These are phyloP conservation scores for Termitomyces sp. DNA, from an alignment of 1,284 basidiomycete species.

Conservation along the genomic window DNA sequence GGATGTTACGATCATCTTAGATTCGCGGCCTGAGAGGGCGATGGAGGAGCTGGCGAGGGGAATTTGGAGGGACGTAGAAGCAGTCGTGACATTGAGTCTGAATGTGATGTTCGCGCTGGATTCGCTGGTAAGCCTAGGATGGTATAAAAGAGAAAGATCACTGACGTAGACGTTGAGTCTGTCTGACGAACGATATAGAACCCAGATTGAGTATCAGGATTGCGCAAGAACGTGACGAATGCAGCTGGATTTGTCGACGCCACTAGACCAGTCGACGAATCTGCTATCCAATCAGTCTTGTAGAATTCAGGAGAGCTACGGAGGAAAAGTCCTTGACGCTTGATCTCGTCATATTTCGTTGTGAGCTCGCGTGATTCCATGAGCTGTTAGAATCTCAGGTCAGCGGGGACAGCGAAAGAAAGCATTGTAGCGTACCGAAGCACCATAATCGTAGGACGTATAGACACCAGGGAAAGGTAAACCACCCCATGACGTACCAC, in stretches of 20 bases:
- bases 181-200: slow-evolving; percentile 71
- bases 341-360: slow-evolving; percentile 68
- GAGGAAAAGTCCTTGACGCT: slow-evolving; percentile 69
- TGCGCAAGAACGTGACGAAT: slow-evolving; percentile 61
- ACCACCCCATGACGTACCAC: slow-evolving; percentile 77
- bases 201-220: slow-evolving; percentile 56
- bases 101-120: slow-evolving; percentile 45
- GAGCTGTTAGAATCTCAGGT: slow-evolving; percentile 32
- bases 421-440: slow-evolving; percentile 31
- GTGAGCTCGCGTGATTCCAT: slow-evolving; percentile 66
- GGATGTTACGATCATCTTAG: slow-evolving; percentile 64
- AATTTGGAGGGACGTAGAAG: slow-evolving; percentile 37
- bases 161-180: slow-evolving; percentile 63
- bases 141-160: slow-evolving; percentile 1
- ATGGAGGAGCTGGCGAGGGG: slow-evolving; percentile 49
- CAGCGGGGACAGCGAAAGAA: background rate
- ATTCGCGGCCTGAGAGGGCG: slow-evolving; percentile 61
- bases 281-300: slow-evolving; percentile 70
- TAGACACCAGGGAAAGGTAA: slow-evolving; percentile 63
- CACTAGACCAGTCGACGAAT: slow-evolving; percentile 48
- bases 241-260: slow-evolving; percentile 43
- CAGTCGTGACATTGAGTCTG: slow-evolving; percentile 51
- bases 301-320: slow-evolving; percentile 71
- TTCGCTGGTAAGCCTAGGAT: background rate
- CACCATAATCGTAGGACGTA: slow-evolving; percentile 68